phyloP scores from a whole-genome alignment of 106 monocot genomes.

The Posidonia australis region DNA sequence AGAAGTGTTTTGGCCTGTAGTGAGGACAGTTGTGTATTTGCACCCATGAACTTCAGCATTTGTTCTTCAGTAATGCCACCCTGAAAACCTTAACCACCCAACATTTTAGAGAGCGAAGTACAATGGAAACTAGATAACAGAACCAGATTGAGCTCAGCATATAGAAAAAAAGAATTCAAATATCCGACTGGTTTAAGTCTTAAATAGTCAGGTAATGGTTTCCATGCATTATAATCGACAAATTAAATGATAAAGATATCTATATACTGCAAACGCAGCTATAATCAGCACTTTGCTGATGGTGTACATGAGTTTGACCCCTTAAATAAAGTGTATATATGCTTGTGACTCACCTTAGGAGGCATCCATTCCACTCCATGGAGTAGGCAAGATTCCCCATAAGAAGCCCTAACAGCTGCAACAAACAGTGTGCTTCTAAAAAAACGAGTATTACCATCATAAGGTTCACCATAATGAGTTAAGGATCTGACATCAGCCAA shows the following conservation, averaged over 20 bases:
- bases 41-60: slow-evolving; percentile 90
- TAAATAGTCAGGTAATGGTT: background rate
- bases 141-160: background rate
- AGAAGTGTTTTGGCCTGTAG: slow-evolving; percentile 65
- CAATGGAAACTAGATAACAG: background rate
- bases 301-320: too few species aligned
- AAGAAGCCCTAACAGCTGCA: slow-evolving; percentile 93
- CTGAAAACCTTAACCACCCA: slow-evolving; percentile 64
- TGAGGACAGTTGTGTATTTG: slow-evolving; percentile 58
- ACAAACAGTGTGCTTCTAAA: slow-evolving; percentile 93
- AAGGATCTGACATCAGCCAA: slow-evolving; percentile 88
- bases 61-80: slow-evolving; percentile 97
- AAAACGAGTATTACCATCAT: slow-evolving; percentile 98
- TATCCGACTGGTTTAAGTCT: background rate
- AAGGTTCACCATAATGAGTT: slow-evolving; percentile 98
- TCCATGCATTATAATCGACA: too few species aligned
- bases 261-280: too few species aligned
- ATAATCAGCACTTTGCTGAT: background rate
- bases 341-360: slow-evolving; percentile 61
- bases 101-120: slow-evolving; percentile 18
- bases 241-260: background rate
- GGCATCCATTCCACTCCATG: slow-evolving; percentile 99
- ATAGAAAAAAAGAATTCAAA: background rate
- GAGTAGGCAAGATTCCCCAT: slow-evolving; percentile 85
- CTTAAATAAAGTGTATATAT: background rate